Evolutionary conservation across 345 rosid genomes (phyloP).

Genomic region (Hibiscus mutabilis): DNA sequence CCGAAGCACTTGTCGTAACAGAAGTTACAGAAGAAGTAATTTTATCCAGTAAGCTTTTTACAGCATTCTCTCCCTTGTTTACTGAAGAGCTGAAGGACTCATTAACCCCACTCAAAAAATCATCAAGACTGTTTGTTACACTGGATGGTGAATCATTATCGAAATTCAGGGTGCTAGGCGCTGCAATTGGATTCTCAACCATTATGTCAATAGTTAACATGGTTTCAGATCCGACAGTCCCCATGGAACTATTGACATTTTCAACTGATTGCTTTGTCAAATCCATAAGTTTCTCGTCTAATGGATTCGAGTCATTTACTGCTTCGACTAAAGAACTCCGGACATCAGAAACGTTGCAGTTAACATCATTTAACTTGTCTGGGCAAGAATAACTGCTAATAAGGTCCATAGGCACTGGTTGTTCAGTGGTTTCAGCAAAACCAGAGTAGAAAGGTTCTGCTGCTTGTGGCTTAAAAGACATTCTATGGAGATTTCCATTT

Average conservation of each 20-base stretch:
- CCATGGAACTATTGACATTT: constrained; percentile 24
- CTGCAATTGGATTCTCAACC: constrained; percentile 31
- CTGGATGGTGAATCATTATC: constrained; percentile 30
- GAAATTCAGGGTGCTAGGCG: constrained; percentile 29
- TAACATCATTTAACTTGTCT: too few relatives aligned
- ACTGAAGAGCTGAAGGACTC: constrained; percentile 50
- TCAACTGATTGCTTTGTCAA: constrained; percentile 32
- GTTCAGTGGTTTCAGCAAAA: constrained; percentile 30
- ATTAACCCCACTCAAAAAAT: constrained; percentile 34
- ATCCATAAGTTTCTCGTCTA: constrained; percentile 29
- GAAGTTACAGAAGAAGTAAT: constrained; percentile 49
- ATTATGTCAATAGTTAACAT: constrained; percentile 21
- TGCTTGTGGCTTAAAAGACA: constrained; percentile 41
- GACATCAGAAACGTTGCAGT: too few relatives aligned
- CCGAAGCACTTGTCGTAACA: constrained; percentile 48
- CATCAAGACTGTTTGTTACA: constrained; percentile 39
- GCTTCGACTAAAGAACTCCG: too few relatives aligned
- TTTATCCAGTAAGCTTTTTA: constrained; percentile 53
- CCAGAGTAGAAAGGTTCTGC: constrained; percentile 32
- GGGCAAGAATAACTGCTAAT: not conserved
- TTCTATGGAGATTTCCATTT: constrained; percentile 31
- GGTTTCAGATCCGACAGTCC: constrained; percentile 35
- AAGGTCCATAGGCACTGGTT: constrained; percentile 18
- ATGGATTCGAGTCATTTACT: constrained; percentile 11
- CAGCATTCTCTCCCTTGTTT: constrained; percentile 42